Evolutionary conservation across 2,329 filamentous ascomycete genomes (phyloP).

Genomic region (Botrytis squamosa): DNA sequence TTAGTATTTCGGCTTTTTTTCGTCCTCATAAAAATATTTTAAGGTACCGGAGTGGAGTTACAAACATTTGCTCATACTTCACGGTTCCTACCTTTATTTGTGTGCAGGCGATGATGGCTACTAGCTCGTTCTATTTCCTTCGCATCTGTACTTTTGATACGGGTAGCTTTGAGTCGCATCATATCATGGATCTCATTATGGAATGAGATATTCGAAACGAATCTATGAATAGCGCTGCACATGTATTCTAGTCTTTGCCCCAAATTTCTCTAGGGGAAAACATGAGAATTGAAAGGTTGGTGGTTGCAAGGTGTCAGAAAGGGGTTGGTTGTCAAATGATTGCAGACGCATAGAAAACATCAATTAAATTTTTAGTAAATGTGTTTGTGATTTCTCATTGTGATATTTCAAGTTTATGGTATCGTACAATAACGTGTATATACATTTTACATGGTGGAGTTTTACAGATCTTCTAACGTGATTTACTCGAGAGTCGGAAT

Average conservation of each 20-base stretch:
- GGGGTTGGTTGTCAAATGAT: constrained; percentile 1
- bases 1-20: constrained; percentile 32
- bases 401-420: neutral
- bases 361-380: constrained; percentile 14
- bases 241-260: constrained; percentile 39
- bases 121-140: constrained; percentile 35
- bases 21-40: constrained; percentile 23
- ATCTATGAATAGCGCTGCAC: constrained; percentile 37
- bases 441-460: neutral
- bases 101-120: constrained; percentile 38
- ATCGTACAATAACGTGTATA: constrained; percentile 7
- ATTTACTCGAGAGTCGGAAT: neutral
- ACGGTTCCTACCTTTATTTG: constrained; percentile 20
- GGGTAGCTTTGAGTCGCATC: constrained; percentile 32
- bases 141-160: constrained; percentile 39
- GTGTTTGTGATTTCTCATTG: neutral
- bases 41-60: constrained; percentile 37
- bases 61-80: constrained; percentile 38
- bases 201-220: constrained; percentile 6
- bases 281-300: constrained; percentile 32
- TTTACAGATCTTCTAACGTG: neutral
- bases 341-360: constrained; percentile 16
- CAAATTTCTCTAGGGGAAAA: constrained; percentile 27
- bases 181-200: constrained; percentile 28
- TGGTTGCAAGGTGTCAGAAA: constrained; percentile 22